Evolutionary conservation across 768 basidiomycete genomes (phyloP).

Genomic region (Calocera cornea): DNA sequence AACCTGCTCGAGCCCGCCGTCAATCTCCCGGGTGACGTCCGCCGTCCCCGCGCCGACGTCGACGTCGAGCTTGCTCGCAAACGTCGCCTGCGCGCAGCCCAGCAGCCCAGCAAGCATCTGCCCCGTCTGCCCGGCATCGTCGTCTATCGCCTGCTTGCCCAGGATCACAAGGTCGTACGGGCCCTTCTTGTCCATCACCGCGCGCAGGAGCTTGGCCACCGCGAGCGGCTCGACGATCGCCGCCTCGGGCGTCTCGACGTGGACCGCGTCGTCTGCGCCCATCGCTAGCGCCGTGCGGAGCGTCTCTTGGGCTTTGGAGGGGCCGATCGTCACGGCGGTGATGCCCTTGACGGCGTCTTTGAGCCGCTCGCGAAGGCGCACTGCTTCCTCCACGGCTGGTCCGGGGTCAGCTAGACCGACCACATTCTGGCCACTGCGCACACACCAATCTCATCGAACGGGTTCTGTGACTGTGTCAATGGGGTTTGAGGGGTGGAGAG

Average conservation of each 20-base stretch:
- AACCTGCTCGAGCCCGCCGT: constrained; percentile 82
- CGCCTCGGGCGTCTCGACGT: constrained; percentile 70
- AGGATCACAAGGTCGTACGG: constrained; percentile 79
- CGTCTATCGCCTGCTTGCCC: constrained; percentile 98
- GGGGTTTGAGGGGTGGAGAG: not conserved
- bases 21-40: constrained; percentile 75
- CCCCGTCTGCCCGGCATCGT: constrained; percentile 88
- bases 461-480: constrained; percentile 47
- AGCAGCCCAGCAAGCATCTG: constrained; percentile 93
- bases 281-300: constrained; percentile 94
- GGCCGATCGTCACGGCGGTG: constrained; percentile 87
- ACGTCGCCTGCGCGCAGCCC: constrained; percentile 88
- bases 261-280: constrained; percentile 88
- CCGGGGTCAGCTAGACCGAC: no score
- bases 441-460: constrained; percentile 98
- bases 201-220: constrained; percentile 73
- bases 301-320: constrained; percentile 75
- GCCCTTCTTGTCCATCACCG: constrained; percentile 48
- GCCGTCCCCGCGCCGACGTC: constrained; percentile 50
- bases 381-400: constrained; percentile 90
- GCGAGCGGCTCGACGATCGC: constrained; percentile 76
- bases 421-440: no score
- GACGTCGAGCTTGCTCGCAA: constrained; percentile 75
- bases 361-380: constrained; percentile 76
- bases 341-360: constrained; percentile 71